Percentiles rank a stretch among this genome's conserved stretches.
These are phyloP conservation scores for Rhododendron mucronatum DNA, from an alignment of 148 eudicot species.

Conservation along the genomic window DNA sequence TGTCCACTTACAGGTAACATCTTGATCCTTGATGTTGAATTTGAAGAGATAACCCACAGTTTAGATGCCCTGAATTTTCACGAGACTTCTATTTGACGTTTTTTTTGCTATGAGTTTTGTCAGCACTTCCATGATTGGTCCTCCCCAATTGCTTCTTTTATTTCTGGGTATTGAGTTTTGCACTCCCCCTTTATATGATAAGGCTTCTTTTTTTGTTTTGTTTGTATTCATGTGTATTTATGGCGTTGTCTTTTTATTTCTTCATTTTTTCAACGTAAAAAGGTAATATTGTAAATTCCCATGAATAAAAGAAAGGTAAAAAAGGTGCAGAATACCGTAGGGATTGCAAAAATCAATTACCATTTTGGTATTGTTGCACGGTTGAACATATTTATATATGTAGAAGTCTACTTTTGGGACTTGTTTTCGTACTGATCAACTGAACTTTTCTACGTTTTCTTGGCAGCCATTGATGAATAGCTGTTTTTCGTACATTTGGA, in stretches of 20 bases:
- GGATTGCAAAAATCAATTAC: neutral
- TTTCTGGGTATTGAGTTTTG: neutral
- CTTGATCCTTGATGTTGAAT: neutral
- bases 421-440: neutral
- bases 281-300: neutral
- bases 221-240: neutral
- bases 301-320: neutral
- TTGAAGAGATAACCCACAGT: neutral
- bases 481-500: conserved; percentile 73
- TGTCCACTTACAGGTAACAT: conserved; percentile 76
- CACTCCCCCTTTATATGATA: neutral
- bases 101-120: neutral
- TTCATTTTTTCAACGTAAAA: neutral
- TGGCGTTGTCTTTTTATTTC: neutral
- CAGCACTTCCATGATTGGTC: neutral
- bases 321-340: neutral
- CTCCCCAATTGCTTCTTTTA: neutral
- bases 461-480: conserved; percentile 72
- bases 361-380: neutral
- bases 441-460: neutral
- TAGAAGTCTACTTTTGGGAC: neutral
- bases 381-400: neutral
- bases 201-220: neutral
- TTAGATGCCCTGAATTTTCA: neutral
- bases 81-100: neutral